Conservation (phyloP, 768 basidiomycete species). For the Pisolithus orientalis region DNA sequence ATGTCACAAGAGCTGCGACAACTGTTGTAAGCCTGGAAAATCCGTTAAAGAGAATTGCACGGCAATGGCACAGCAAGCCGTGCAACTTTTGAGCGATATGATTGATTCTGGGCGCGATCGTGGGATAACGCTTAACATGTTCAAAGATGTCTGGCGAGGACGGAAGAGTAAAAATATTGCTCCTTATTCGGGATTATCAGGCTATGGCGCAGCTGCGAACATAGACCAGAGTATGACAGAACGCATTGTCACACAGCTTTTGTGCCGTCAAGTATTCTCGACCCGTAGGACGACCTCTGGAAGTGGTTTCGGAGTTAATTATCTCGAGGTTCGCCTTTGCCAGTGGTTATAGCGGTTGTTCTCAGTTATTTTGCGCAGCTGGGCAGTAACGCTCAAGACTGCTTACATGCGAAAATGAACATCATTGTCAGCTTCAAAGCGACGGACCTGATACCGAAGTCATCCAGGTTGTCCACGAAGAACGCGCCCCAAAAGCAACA, state of each 20-base stretch:
- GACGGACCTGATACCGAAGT: constrained; percentile 8
- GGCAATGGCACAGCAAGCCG: constrained; percentile 43
- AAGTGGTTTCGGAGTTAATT: constrained; percentile 45
- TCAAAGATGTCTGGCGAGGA: constrained; percentile 63
- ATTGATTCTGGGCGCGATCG: constrained; percentile 30
- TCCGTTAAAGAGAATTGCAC: constrained; percentile 56
- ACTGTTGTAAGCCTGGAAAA: constrained; percentile 54
- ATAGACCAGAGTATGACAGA: constrained; percentile 53
- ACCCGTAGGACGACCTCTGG: constrained; percentile 42
- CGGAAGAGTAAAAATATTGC: constrained; percentile 39
- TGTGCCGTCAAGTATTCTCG: constrained; percentile 42
- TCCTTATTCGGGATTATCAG: constrained; percentile 39
- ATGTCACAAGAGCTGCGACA: constrained; percentile 77
- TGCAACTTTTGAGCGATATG: constrained; percentile 51
- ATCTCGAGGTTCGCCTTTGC: constrained; percentile 39
- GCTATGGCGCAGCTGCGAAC: constrained; percentile 50
- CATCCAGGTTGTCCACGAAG: constrained; percentile 1
- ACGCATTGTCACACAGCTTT: constrained; percentile 54
- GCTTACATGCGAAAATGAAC: constrained; percentile 11
- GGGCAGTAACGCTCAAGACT: constrained; percentile 16
- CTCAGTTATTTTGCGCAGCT: constrained; percentile 7
- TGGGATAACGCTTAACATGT: constrained; percentile 53
- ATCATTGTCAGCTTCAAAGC: constrained; percentile 24
- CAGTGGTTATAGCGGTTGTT: not conserved
- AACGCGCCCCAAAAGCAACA: constrained; percentile 1